Percentiles rank a stretch among this genome's conserved stretches.
Evolutionary conservation across 768 basidiomycete genomes (phyloP).

Genomic region (Fibroporia radiculosa): DNA sequence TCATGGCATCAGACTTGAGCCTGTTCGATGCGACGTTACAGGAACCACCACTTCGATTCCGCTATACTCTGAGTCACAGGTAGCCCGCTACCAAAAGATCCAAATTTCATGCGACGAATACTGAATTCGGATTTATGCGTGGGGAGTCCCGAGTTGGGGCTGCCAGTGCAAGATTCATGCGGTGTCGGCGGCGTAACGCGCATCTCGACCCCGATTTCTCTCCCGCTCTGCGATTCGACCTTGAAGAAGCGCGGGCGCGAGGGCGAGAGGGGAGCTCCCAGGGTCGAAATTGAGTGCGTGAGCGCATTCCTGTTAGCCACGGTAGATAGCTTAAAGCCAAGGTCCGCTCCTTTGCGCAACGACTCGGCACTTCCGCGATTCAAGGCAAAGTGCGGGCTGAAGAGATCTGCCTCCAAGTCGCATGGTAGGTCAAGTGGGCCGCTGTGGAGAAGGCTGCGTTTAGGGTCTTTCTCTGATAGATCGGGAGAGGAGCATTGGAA

Average conservation of each 20-base stretch:
- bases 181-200: constrained; percentile 16
- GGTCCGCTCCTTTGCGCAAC: neutral
- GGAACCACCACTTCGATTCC: neutral
- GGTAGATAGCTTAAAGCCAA: neutral
- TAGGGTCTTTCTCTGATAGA: too few relatives aligned
- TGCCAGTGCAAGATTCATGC: neutral
- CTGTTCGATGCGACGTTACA: too few relatives aligned
- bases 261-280: constrained; percentile 12
- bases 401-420: neutral
- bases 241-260: constrained; percentile 10
- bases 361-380: neutral
- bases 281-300: constrained; percentile 6
- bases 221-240: constrained; percentile 8
- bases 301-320: too few relatives aligned
- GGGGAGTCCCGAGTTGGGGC: neutral
- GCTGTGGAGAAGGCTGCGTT: too few relatives aligned
- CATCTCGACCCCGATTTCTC: constrained; percentile 7
- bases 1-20: too few relatives aligned
- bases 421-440: too few relatives aligned
- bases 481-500: too few relatives aligned
- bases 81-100: neutral
- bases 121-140: neutral
- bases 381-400: neutral
- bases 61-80: neutral
- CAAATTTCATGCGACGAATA: neutral